phyloP scores from a whole-genome alignment of 805 yeast genomes.

The Lachancea meyersii region DNA sequence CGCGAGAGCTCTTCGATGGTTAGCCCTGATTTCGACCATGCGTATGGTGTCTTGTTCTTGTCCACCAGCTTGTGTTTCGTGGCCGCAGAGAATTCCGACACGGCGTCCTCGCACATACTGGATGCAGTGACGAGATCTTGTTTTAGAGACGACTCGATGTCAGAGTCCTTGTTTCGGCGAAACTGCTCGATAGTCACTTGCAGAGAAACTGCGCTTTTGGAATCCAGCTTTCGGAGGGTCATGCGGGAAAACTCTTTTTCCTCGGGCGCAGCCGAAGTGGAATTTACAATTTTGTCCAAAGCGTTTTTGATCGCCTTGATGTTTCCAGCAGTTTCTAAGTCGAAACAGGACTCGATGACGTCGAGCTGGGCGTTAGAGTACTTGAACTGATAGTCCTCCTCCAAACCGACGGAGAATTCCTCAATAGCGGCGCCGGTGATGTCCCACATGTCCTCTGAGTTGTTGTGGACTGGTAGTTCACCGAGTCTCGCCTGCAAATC shows the following conservation, averaged over 20 bases:
- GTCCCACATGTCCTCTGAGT: conserved; percentile 29
- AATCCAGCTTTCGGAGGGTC: conserved; percentile 48
- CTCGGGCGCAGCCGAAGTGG: conserved; percentile 44
- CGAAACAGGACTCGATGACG: conserved; percentile 65
- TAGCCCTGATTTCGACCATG: conserved; percentile 40
- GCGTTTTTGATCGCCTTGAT: conserved; percentile 49
- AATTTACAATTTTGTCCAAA: conserved; percentile 45
- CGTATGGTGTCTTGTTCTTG: conserved; percentile 50
- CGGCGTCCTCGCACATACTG: conserved; percentile 54
- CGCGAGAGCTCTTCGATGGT: conserved; percentile 25
- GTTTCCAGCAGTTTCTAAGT: conserved; percentile 33
- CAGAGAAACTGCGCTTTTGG: conserved; percentile 74
- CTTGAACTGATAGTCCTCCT: conserved; percentile 55
- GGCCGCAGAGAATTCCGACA: conserved; percentile 59
- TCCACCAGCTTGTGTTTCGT: conserved; percentile 58
- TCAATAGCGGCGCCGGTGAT: conserved; percentile 69
- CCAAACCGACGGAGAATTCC: conserved; percentile 67
- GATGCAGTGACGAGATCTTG: conserved; percentile 73
- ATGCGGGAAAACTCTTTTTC: conserved; percentile 61
- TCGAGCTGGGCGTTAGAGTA: conserved; percentile 49
- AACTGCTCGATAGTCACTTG: conserved; percentile 65
- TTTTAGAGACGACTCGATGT: conserved; percentile 60
- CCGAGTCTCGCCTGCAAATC: conserved; percentile 61
- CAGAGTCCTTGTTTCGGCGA: conserved; percentile 50
- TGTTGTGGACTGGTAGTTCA: conserved; percentile 39